Evolutionary conservation across 2,329 filamentous ascomycete genomes (phyloP).

Genomic region (Fusarium coffeatum): DNA sequence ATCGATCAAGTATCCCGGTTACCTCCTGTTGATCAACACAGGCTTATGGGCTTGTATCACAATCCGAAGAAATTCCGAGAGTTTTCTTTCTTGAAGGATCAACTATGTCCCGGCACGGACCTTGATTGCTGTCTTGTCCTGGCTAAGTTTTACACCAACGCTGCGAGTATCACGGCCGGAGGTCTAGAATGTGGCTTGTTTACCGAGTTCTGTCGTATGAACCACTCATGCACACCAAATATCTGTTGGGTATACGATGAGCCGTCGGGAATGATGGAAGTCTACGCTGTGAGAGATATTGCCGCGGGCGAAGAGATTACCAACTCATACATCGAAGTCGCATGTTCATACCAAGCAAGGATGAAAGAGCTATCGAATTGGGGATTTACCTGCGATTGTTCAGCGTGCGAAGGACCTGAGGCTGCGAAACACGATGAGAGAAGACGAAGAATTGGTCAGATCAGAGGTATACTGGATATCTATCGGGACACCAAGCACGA

Average conservation of each 20-base stretch:
- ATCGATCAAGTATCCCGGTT: background rate
- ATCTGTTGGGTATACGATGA: conserved; percentile 23
- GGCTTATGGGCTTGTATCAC: conserved; percentile 5
- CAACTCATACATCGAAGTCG: conserved; percentile 27
- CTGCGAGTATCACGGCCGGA: conserved; percentile 7
- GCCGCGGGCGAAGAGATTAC: conserved; percentile 5
- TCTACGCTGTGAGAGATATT: conserved; percentile 12
- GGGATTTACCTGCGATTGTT: conserved; percentile 1
- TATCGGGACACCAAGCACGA: background rate
- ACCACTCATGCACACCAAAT: conserved; percentile 23
- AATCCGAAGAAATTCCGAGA: conserved; percentile 19
- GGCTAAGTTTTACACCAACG: conserved; percentile 27
- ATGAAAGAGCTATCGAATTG: conserved; percentile 12
- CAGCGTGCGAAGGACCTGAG: background rate
- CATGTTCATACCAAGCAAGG: background rate
- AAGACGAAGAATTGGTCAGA: conserved; percentile 15
- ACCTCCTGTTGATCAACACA: background rate
- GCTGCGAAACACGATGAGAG: conserved; percentile 10
- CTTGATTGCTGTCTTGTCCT: conserved; percentile 7
- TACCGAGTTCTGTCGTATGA: conserved; percentile 22
- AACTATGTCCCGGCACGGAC: conserved; percentile 2
- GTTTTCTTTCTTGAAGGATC: conserved; percentile 14
- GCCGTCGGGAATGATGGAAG: conserved; percentile 9
- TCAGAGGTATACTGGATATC: conserved; percentile 13
- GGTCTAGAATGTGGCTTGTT: conserved; percentile 15